Evolutionary conservation across 106 monocot species (phyloP), one percentile per base, ranked within the genome.

Genomic region (Dactylorhiza incarnata): DNA sequence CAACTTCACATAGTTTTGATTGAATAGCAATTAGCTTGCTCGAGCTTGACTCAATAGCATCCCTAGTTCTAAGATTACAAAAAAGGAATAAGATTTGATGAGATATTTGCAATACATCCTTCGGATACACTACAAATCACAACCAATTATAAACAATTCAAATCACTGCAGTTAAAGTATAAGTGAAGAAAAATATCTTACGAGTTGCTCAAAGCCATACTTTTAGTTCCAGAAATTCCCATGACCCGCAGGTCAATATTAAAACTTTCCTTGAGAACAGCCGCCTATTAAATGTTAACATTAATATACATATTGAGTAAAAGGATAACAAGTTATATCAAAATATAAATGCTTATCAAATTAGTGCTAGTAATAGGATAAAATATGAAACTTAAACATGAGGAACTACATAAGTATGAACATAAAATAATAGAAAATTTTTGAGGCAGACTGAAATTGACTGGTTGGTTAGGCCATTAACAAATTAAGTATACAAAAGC

Each of bases 181-280:
- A 58, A 24, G 19, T 58, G 45, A 71, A 74, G 49, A 12, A 77
- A 20, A 78, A 45, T 66, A 86, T 47, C 91, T 86, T 94, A 99
- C 97, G 73, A 82, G 61, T 94, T 79, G 74, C 91, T 94, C 83
- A 99, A 76, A 55, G 89, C 56, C 97, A 99, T 99, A 15, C 37
- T 91, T 56, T 70, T 91, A 16, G 91, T 86, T 19, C 97, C 94
- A 80, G 83, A 84, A 45, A 99, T 91, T 83, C 97, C 97, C 97
- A 99, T 94, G 17, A 99, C 91, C 56, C 97, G 94, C 83, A 99
- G 82, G 78, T 99, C 97, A 78, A 99, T 99, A 58, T 99, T 99
- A 73, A 89, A 86, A 14, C 90, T 85, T 83, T 91, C 94, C 78
- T 99, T 99, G 8, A 99, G 88, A 80, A 83, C 78, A 48, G 87